Conservation (phyloP, 2,329 filamentous ascomycete species). For the Sordariomycetes sp. region DNA sequence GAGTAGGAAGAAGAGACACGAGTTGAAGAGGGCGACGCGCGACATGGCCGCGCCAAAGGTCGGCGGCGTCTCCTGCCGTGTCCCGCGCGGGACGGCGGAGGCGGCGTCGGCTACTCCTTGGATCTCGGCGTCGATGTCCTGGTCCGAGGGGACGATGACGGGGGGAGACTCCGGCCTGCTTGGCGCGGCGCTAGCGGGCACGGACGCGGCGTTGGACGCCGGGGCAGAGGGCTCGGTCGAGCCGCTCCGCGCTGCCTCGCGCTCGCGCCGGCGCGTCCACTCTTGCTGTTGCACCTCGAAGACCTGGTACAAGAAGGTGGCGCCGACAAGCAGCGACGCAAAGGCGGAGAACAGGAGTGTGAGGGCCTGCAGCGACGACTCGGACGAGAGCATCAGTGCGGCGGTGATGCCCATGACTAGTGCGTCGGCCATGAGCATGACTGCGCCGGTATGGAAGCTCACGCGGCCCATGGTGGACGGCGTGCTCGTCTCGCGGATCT, state of each 20-base stretch:
- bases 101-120: constrained; percentile 20
- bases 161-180: constrained; percentile 20
- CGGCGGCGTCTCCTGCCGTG: constrained; percentile 11
- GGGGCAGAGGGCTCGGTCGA: constrained; percentile 13
- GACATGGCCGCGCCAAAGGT: constrained; percentile 43
- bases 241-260: constrained; percentile 5
- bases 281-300: constrained; percentile 44
- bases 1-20: constrained; percentile 42
- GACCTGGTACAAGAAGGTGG: constrained; percentile 45
- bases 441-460: constrained; percentile 47
- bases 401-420: constrained; percentile 18
- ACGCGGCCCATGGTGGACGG: constrained; percentile 54
- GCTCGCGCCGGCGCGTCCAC: constrained; percentile 34
- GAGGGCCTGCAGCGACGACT: constrained; percentile 37
- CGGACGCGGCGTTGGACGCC: constrained; percentile 12
- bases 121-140: constrained; percentile 50
- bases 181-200: constrained; percentile 13
- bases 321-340: constrained; percentile 42
- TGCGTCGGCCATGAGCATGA: constrained; percentile 51
- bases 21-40: constrained; percentile 40
- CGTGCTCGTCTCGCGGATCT: constrained; percentile 54
- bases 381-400: constrained; percentile 6
- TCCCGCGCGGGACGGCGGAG: constrained; percentile 18
- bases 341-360: constrained; percentile 36
- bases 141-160: constrained; percentile 49